Base-by-base conservation (phyloP, 768 basidiomycete genomes). In the Auriscalpium vulgare region DNA sequence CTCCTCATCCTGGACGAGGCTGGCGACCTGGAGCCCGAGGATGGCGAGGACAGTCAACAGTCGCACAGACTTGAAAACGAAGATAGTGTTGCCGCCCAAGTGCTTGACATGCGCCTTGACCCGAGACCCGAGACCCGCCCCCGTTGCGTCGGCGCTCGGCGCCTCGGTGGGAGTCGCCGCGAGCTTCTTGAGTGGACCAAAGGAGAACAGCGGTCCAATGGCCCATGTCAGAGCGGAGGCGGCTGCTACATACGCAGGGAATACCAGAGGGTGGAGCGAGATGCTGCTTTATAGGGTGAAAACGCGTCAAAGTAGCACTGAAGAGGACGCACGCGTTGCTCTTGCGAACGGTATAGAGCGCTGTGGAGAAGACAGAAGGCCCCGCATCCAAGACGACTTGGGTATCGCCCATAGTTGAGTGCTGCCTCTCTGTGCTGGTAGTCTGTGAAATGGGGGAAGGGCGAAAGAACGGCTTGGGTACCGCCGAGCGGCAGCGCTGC, bases 81-180 rank as follows among this genome's bases (percentile, higher is more conserved):
- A 82, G 21, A 80, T 75, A 11, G 67, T 65, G 4, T 64, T 58
- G 10, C 82, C 83, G 5, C 81, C 78, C 53, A 77, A 74, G 11
- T 66, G 59, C 16, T 62, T 51, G 35, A 81, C 65, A 60, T 80
- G 78, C 35, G 52, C 53, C 29, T 48, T 58, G 21, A 60, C 43
- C 44, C 51, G 48, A 3, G 56, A 58, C 63, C 54, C 45, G n/a
- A 57, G 13, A 37, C 51, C 19, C 9, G 54, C 37, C 55, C 57
- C 37, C 11, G 35, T 49, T 13, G 8, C 17, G 21, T 37, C 48
- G 9, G 8, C n/a, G 7, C 36, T 54, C 19, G 29, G 48, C 48
- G 21, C 19, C n/a, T 10, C 16, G n/a, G 9, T n/a, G 14, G 9
- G 17, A 9, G 11, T n/a, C 45, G n/a, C 45, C 9, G 10, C 45